A percentile compares a stretch with the other conserved stretches of the same genome.
These are phyloP conservation scores for Meyerozyma athensensis DNA, from an alignment of 1,139 yeast genomes.

Conservation along the genomic window DNA sequence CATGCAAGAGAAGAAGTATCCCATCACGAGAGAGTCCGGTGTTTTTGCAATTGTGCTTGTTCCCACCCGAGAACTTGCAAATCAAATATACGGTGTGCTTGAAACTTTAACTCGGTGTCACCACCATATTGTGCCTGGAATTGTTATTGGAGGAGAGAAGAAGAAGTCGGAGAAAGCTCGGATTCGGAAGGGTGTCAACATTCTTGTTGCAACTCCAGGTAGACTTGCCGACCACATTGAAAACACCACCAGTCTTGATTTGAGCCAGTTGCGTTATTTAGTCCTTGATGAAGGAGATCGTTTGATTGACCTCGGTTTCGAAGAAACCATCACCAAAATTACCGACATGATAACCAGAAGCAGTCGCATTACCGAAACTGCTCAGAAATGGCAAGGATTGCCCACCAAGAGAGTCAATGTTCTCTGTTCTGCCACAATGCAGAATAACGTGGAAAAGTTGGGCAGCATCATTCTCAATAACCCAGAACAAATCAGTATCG, in stretches of 20 bases:
- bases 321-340: constrained; percentile 81
- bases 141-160: constrained; percentile 93
- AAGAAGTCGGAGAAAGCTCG: constrained; percentile 91
- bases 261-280: constrained; percentile 73
- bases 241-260: constrained; percentile 66
- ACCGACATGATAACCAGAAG: constrained; percentile 50
- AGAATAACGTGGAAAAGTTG: constrained; percentile 70
- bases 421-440: constrained; percentile 92
- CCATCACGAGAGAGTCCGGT: constrained; percentile 69
- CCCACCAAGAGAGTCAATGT: constrained; percentile 73
- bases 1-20: constrained; percentile 45
- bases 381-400: constrained; percentile 44
- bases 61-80: constrained; percentile 92
- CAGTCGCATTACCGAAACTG: constrained; percentile 37
- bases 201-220: constrained; percentile 90
- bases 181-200: constrained; percentile 82
- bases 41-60: constrained; percentile 82
- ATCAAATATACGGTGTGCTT: constrained; percentile 82
- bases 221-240: constrained; percentile 89
- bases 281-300: constrained; percentile 95
- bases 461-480: constrained; percentile 71
- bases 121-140: constrained; percentile 84
- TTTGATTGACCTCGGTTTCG: constrained; percentile 91
- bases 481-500: constrained; percentile 60
- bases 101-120: constrained; percentile 68